phyloP scores from a whole-genome alignment of 2,329 filamentous ascomycete genomes.

The Endoconidiophora laricicola region DNA sequence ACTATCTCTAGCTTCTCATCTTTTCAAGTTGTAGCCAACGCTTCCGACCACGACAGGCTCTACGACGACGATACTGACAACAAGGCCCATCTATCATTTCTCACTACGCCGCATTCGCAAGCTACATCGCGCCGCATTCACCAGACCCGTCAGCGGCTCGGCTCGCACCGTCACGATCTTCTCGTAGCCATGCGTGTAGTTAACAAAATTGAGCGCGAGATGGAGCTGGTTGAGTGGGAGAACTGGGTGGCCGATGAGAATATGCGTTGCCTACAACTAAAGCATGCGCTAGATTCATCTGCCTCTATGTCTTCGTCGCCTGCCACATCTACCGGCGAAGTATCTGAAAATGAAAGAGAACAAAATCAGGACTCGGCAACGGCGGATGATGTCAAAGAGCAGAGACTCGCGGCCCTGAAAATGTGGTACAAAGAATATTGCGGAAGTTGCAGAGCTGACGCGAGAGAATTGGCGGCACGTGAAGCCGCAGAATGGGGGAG shows the following conservation, averaged over 20 bases:
- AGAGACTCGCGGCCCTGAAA: constrained; percentile 23
- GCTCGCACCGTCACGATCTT: constrained; percentile 73
- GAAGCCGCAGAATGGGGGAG: neutral
- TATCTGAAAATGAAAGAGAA: constrained; percentile 20
- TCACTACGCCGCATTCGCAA: constrained; percentile 29
- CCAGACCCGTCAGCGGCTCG: constrained; percentile 67
- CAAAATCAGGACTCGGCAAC: constrained; percentile 19
- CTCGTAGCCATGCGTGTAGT: constrained; percentile 80
- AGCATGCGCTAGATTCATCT: constrained; percentile 8
- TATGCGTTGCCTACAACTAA: constrained; percentile 49
- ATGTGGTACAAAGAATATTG: constrained; percentile 38
- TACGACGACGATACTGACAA: constrained; percentile 34
- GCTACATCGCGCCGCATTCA: constrained; percentile 44
- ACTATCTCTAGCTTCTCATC: constrained; percentile 35
- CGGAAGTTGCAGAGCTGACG: constrained; percentile 36
- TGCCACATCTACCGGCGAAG: constrained; percentile 18
- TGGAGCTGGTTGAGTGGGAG: constrained; percentile 80
- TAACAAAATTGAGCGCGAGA: constrained; percentile 75
- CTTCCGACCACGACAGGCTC: constrained; percentile 39
- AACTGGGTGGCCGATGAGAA: constrained; percentile 77
- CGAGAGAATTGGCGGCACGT: constrained; percentile 16
- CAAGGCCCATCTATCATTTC: constrained; percentile 25
- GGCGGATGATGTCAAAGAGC: constrained; percentile 19
- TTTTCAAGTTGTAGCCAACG: constrained; percentile 41
- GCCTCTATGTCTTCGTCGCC: neutral